These are phyloP conservation scores for Pichia sp. DNA, from an alignment of 1,139 yeast genomes.

Conservation along the genomic window DNA sequence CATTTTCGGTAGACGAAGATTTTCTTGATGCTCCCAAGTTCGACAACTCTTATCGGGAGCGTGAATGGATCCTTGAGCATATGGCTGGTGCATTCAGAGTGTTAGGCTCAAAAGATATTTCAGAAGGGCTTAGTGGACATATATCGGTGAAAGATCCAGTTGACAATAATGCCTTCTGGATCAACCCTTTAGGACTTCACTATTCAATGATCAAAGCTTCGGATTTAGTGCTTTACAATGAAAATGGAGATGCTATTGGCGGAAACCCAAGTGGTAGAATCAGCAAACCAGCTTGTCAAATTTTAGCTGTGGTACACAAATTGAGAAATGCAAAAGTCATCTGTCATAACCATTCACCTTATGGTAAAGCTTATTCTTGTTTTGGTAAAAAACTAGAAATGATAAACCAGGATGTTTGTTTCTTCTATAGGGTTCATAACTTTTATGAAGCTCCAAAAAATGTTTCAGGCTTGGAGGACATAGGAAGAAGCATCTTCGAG, in stretches of 20 bases:
- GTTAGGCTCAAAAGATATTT: conserved; percentile 66
- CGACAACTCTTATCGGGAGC: conserved; percentile 45
- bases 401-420: conserved; percentile 76
- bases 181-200: conserved; percentile 72
- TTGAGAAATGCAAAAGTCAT: conserved; percentile 79
- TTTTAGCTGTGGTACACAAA: conserved; percentile 71
- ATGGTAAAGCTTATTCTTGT: conserved; percentile 72
- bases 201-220: conserved; percentile 64
- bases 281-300: conserved; percentile 77
- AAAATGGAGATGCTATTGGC: conserved; percentile 55
- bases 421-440: conserved; percentile 59
- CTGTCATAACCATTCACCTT: conserved; percentile 71
- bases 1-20: no score
- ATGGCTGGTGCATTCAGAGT: conserved; percentile 81
- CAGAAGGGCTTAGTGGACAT: conserved; percentile 82
- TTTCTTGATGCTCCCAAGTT: conserved; percentile 40
- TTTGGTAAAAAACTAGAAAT: conserved; percentile 70
- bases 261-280: conserved; percentile 43
- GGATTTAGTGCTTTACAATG: conserved; percentile 75
- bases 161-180: conserved; percentile 69
- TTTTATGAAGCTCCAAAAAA: conserved; percentile 75
- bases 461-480: conserved; percentile 66
- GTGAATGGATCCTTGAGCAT: conserved; percentile 65
- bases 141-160: conserved; percentile 77
- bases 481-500: conserved; percentile 62